These are phyloP conservation scores for Fusarium hostae DNA, from an alignment of 2,329 filamentous ascomycete genomes.

Conservation along the genomic window DNA sequence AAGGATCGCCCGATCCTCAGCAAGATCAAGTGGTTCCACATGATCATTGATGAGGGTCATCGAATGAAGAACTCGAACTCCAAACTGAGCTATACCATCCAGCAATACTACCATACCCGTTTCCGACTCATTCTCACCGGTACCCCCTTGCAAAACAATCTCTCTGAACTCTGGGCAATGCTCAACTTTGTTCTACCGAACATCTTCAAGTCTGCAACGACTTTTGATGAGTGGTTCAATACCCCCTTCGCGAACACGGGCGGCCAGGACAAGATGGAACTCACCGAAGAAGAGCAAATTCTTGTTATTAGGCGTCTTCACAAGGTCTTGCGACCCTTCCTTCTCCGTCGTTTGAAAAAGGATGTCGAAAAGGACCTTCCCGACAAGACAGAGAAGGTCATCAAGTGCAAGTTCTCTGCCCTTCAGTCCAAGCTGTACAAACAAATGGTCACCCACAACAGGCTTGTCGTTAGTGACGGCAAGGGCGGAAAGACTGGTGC, in stretches of 20 bases:
- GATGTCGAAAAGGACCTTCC: conserved; percentile 99
- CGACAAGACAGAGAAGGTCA: conserved; percentile 98
- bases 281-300: conserved; percentile 99
- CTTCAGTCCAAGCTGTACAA: conserved; percentile 95
- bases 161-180: conserved; percentile 95
- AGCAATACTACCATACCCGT: conserved; percentile 92
- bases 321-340: conserved; percentile 96
- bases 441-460: conserved; percentile 96
- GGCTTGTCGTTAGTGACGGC: conserved; percentile 91
- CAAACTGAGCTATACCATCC: conserved; percentile 94
- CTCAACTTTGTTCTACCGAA: conserved; percentile 98
- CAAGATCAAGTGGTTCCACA: conserved; percentile 99
- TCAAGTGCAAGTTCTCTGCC: conserved; percentile 98
- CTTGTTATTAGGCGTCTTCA: conserved; percentile 98
- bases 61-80: conserved; percentile 99
- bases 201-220: conserved; percentile 99
- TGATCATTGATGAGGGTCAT: conserved; percentile 99
- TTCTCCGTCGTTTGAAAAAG: conserved; percentile 98
- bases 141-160: conserved; percentile 96
- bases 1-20: conserved; percentile 94
- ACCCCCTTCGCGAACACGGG: conserved; percentile 99
- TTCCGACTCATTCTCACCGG: conserved; percentile 97
- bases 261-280: conserved; percentile 97
- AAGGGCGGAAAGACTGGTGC: conserved; percentile 95
- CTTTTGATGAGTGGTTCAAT: conserved; percentile 99